Evolutionary conservation across 1,139 yeast species (phyloP).

Genomic region (Pichia sp.): DNA sequence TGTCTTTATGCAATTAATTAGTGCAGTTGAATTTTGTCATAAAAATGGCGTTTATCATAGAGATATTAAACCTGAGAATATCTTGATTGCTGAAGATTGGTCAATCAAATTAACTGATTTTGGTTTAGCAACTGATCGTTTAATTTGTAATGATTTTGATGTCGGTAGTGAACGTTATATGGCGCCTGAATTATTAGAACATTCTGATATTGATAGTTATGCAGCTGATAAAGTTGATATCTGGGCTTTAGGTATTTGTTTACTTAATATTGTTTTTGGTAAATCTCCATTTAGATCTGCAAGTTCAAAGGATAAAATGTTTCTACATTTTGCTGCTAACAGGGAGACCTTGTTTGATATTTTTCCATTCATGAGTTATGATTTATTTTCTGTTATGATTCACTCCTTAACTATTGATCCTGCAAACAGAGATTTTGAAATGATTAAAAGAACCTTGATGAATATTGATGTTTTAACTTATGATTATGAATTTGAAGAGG

Average conservation of each 20-base stretch:
- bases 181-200: conserved; percentile 89
- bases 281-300: conserved; percentile 88
- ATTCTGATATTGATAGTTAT: conserved; percentile 50
- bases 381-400: conserved; percentile 76
- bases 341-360: conserved; percentile 90
- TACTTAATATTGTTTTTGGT: conserved; percentile 80
- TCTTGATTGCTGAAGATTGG: conserved; percentile 83
- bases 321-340: conserved; percentile 78
- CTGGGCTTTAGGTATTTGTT: conserved; percentile 88
- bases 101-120: conserved; percentile 95
- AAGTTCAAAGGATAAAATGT: conserved; percentile 75
- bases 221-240: conserved; percentile 85
- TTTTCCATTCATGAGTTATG: conserved; percentile 83
- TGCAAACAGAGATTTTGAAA: conserved; percentile 61
- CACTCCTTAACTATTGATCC: conserved; percentile 82
- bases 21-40: conserved; percentile 76
- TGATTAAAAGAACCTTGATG: conserved; percentile 54
- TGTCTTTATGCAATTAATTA: conserved; percentile 68
- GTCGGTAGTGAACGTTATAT: conserved; percentile 93
- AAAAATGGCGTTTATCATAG: conserved; percentile 68
- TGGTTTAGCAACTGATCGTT: conserved; percentile 80
- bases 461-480: conserved; percentile 61
- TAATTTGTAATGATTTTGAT: conserved; percentile 68
- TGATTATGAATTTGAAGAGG: conserved; percentile 57
- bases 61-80: conserved; percentile 91